Conservation (phyloP, 768 basidiomycete species). For the Goffeauzyma gilvescens region DNA sequence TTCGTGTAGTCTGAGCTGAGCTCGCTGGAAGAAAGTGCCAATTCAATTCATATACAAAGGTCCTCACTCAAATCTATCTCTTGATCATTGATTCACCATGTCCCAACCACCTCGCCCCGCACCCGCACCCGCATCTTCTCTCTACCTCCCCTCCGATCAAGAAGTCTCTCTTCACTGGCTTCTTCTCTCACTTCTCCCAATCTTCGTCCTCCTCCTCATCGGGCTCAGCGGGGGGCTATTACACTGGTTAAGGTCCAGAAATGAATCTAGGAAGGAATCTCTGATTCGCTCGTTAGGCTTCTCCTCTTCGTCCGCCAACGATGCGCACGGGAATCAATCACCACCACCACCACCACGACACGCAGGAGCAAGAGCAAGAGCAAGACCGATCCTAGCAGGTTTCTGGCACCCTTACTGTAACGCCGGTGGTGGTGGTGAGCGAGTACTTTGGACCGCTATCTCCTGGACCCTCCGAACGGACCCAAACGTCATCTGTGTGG, state of each 20-base stretch:
- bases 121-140: too few species aligned
- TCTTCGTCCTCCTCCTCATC: slow-evolving; percentile 12
- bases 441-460: slow-evolving; percentile 84
- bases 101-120: neutral
- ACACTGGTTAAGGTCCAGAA: slow-evolving; percentile 12
- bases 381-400: slow-evolving; percentile 39
- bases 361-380: neutral
- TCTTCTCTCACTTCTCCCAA: slow-evolving; percentile 13
- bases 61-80: neutral
- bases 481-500: slow-evolving; percentile 44
- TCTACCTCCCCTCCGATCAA: too few species aligned
- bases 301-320: neutral
- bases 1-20: neutral
- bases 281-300: slow-evolving; percentile 13
- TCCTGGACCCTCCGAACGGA: slow-evolving; percentile 52
- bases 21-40: neutral
- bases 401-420: slow-evolving; percentile 98
- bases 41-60: neutral
- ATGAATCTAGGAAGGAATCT: slow-evolving; percentile 12
- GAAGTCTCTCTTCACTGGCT: slow-evolving; percentile 2
- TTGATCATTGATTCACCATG: neutral
- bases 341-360: neutral
- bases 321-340: neutral
- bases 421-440: slow-evolving; percentile 90
- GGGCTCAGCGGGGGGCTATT: slow-evolving; percentile 12